Percentiles rank a stretch among this genome's conserved stretches.
phyloP scores from a whole-genome alignment of 164 flowering plant genomes.

The Brasenia schreberi region DNA sequence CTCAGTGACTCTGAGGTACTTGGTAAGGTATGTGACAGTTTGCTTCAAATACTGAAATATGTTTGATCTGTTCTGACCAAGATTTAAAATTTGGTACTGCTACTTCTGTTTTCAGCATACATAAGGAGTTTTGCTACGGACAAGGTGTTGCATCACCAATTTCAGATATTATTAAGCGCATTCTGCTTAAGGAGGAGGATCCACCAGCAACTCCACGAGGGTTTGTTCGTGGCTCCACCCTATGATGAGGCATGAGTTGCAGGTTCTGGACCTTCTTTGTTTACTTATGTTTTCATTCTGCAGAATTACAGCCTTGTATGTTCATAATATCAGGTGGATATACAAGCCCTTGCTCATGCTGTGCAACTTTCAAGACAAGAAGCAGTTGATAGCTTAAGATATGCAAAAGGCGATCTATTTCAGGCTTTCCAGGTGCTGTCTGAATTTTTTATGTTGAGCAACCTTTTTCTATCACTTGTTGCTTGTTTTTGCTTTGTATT shows the following conservation, averaged over 20 bases:
- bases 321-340: constrained; percentile 53
- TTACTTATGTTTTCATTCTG: not conserved
- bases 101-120: constrained; percentile 46
- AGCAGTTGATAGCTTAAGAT: constrained; percentile 85
- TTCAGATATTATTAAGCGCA: constrained; percentile 73
- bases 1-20: constrained; percentile 87
- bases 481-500: too few species aligned
- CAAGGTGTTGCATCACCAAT: constrained; percentile 86
- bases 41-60: not conserved
- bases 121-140: constrained; percentile 73
- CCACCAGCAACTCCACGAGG: constrained; percentile 75
- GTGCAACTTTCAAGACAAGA: constrained; percentile 97
- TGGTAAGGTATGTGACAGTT: constrained; percentile 58
- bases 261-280: not conserved
- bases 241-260: constrained; percentile 77
- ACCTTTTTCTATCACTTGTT: too few species aligned
- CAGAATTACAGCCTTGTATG: not conserved
- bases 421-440: constrained; percentile 82
- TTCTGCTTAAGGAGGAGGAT: constrained; percentile 89
- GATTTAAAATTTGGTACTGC: not conserved
- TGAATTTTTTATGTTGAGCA: not conserved
- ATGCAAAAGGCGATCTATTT: constrained; percentile 75
- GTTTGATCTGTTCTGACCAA: not conserved
- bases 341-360: constrained; percentile 99
- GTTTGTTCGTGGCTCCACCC: constrained; percentile 69